A percentile compares a stretch with the other conserved stretches of the same genome.
Conservation (phyloP, 1,139 yeast genomes). For the Geotrichum histeridarum region DNA sequence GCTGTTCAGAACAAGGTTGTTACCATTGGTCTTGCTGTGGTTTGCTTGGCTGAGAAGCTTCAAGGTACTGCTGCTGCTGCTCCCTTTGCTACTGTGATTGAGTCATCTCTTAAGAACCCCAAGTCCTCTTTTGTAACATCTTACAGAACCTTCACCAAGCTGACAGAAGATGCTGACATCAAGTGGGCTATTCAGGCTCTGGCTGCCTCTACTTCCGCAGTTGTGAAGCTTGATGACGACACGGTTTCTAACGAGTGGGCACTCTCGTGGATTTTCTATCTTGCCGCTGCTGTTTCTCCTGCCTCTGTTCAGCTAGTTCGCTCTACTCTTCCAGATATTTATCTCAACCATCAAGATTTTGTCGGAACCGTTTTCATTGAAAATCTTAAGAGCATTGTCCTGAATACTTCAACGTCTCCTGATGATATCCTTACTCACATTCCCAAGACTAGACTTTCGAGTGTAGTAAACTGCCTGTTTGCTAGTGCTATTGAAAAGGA, state of each 20-base stretch:
- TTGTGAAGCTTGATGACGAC: slow-evolving; percentile 29
- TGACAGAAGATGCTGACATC: slow-evolving; percentile 27
- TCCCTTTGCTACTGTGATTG: slow-evolving; percentile 12
- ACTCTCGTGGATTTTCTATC: slow-evolving; percentile 32
- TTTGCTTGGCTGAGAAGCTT: slow-evolving; percentile 27
- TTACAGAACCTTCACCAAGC: slow-evolving; percentile 25
- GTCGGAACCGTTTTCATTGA: slow-evolving; percentile 20
- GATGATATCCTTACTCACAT: slow-evolving; percentile 16
- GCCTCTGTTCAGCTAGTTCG: slow-evolving; percentile 29
- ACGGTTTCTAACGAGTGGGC: slow-evolving; percentile 25
- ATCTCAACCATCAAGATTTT: slow-evolving; percentile 14
- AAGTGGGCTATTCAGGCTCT: slow-evolving; percentile 30
- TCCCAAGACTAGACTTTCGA: slow-evolving; percentile 9
- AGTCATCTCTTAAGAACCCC: slow-evolving; percentile 20
- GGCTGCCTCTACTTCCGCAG: slow-evolving; percentile 18
- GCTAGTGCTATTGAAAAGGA: slow-evolving; percentile 5
- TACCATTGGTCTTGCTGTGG: slow-evolving; percentile 32
- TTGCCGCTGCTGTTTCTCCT: slow-evolving; percentile 18
- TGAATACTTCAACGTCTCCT: slow-evolving; percentile 12
- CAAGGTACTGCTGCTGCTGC: slow-evolving; percentile 20
- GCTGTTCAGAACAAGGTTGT: slow-evolving; percentile 35
- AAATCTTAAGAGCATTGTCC: slow-evolving; percentile 23
- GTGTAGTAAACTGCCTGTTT: slow-evolving; percentile 13
- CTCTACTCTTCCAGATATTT: slow-evolving; percentile 10
- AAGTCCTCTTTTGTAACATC: slow-evolving; percentile 23